Evolutionary conservation across 352 stramenopile species (phyloP).

Genomic region (Phytopythium chamaehyphon): DNA sequence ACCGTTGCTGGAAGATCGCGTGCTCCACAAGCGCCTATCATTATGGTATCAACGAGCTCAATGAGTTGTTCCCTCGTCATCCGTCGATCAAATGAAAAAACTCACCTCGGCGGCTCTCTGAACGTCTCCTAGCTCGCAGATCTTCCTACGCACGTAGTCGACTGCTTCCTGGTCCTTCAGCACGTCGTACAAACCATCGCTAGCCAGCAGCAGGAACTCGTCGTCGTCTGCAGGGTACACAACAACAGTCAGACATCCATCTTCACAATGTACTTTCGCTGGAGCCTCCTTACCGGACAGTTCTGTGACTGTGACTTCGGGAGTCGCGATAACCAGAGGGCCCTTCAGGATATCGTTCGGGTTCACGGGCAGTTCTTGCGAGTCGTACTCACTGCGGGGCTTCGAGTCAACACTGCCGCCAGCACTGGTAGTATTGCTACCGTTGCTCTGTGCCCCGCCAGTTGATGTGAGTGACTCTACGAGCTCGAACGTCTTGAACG

Average conservation of each 20-base stretch:
- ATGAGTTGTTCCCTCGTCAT: background rate
- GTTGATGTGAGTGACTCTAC: constrained; percentile 25
- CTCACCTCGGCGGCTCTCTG: constrained; percentile 74
- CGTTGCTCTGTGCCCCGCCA: background rate
- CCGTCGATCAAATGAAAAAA: background rate
- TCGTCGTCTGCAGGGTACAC: constrained; percentile 39
- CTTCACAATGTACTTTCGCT: background rate
- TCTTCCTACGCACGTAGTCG: constrained; percentile 70
- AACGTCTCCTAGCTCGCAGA: constrained; percentile 63
- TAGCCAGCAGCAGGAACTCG: constrained; percentile 77
- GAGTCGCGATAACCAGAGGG: constrained; percentile 73
- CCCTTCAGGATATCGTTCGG: constrained; percentile 85
- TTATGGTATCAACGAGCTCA: background rate
- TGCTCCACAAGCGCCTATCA: constrained; percentile 66
- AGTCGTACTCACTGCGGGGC: constrained; percentile 66
- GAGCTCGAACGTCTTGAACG: constrained; percentile 93
- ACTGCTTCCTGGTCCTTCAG: constrained; percentile 82
- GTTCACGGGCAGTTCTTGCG: constrained; percentile 74
- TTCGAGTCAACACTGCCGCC: constrained; percentile 30
- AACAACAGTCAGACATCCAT: background rate
- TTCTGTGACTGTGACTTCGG: constrained; percentile 71
- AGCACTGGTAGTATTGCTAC: background rate
- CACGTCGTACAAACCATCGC: constrained; percentile 81
- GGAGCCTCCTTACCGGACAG: constrained; percentile 36
- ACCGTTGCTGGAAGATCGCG: constrained; percentile 81